Base-by-base conservation (phyloP, 768 basidiomycete species). In the Pholiota molesta region DNA sequence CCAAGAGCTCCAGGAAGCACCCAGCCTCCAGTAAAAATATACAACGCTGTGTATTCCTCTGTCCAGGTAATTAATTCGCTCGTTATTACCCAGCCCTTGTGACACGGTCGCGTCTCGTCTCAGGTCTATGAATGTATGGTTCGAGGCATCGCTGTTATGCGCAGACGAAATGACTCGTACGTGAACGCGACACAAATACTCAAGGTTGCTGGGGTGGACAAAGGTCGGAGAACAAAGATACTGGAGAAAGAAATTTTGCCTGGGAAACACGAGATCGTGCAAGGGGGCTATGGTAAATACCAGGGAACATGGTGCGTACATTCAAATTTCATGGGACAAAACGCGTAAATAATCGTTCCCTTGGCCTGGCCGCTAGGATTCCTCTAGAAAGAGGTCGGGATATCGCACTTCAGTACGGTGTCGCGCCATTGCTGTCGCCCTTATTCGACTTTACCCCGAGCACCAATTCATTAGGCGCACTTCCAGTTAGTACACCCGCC, bases 131-230 rank as follows among this genome's bases (percentile, higher is more conserved):
- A 99, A 77, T 97, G 95, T 71, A 97, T 98, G 94, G 91, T 97
- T 66, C 86, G 97, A 70, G 96, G 96, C 40, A 98, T 98, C 72
- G 97, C 97, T 1, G 97, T 99, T 68, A 99, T 99, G 97, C 88
- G 97, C 56, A 83, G 97, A 72, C 88, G 95, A 69, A 87, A 87
- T 56, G 97, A 99, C 77, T 95, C 94, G 69, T 99, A 85, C 74
- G 92, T 99, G 66, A 99, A 99, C 81, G 97, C 97, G 68, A 99
- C 97, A 2, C 97, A 99, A 75, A 98, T 99, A 64, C 87, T 99
- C 68, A 99, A 99, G 77, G 97, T 99, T 40, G 96, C 97, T 6
- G 97, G 97, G 44, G 92, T 99, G 63, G 95, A 97, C 79, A 99
- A 99, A 76, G 95, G 95, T 1, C 86, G 91, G 47, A 85, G 97